Base-by-base conservation (phyloP, 768 basidiomycete genomes). In the Boletellus emodensis region DNA sequence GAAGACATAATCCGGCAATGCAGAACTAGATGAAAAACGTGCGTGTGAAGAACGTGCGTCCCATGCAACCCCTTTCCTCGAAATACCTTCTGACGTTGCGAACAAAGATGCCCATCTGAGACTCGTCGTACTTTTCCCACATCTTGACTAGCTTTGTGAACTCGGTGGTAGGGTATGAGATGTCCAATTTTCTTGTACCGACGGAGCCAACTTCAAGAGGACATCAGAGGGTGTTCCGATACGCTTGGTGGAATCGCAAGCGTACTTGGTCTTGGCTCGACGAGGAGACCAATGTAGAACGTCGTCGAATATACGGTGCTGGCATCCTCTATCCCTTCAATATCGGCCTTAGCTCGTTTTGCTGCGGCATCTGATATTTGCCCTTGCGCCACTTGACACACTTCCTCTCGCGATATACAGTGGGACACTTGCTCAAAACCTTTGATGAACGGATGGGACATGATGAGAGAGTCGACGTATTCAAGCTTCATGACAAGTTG, bases 401-500 rank as follows among this genome's bases (percentile, higher is more conserved):
- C 85, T 73, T 98, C 96, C 46, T 90, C 89, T 49, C 91, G 88
- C 53, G 82, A 79, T 35, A 89, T 61, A 69, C 94, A 97, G 68
- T 90, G 82, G 30, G 81, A 84, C 9, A 85, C 77, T 76, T 90
- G 89, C 56, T 94, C 90, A 65, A 96, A 94, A 44, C 93, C 92
- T 68, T 90, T 94, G 71, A 90, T 79, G 73, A 92, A 96, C 32
- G 96, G 96, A 73, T 98, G 96, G 41, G 94, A 94, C 51, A 94
- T 75, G 49, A 84, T 82, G 61, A 99, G 76, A 49, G 90, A 86
- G 54, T 97, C 96, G 59, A 94, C 92, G 59, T 86, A 90, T 75
- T 98, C 95, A 46, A 99, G 84, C 73, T 96, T 96, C 85, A 95
- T 94, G 48, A 99, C 94, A 26, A 99, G 79, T 68, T 94, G 94